Conservation (phyloP, 495 filamentous ascomycete genomes). For the Rhypophila decipiens region DNA sequence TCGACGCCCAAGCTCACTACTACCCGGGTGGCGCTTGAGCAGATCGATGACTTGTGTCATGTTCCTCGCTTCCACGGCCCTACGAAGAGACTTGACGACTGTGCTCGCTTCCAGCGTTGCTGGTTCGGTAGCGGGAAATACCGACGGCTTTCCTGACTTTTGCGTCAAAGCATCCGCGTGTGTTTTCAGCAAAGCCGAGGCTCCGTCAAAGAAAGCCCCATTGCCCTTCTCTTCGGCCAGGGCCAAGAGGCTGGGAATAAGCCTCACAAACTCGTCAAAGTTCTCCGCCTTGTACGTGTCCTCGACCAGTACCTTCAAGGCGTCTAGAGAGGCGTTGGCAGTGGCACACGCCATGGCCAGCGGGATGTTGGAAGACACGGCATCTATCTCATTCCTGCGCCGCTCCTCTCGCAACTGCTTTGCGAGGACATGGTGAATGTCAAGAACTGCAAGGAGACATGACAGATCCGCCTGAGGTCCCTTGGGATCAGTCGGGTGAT, state of each 20-base stretch:
- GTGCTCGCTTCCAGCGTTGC: neutral
- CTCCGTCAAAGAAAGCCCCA: neutral
- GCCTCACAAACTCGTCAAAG: neutral
- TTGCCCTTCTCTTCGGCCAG: constrained; percentile 1
- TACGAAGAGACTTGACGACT: neutral
- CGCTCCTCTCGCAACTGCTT: neutral
- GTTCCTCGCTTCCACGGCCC: neutral
- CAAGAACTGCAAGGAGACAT: constrained; percentile 1
- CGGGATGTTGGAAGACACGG: neutral
- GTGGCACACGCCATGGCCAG: constrained; percentile 3
- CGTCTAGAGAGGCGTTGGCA: neutral
- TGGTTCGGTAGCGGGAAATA: neutral
- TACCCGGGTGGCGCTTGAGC: neutral
- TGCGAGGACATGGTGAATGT: neutral
- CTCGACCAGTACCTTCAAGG: neutral
- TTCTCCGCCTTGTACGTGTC: neutral
- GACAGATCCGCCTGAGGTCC: neutral
- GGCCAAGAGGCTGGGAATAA: neutral
- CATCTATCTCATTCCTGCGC: neutral
- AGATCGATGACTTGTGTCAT: neutral
- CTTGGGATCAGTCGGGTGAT: neutral
- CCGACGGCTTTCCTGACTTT: neutral
- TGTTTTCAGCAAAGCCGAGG: neutral
- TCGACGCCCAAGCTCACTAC: neutral
- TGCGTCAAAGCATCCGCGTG: neutral